Evolutionary conservation across 2,329 filamentous ascomycete species (phyloP).

Genomic region (Amphichorda felina): DNA sequence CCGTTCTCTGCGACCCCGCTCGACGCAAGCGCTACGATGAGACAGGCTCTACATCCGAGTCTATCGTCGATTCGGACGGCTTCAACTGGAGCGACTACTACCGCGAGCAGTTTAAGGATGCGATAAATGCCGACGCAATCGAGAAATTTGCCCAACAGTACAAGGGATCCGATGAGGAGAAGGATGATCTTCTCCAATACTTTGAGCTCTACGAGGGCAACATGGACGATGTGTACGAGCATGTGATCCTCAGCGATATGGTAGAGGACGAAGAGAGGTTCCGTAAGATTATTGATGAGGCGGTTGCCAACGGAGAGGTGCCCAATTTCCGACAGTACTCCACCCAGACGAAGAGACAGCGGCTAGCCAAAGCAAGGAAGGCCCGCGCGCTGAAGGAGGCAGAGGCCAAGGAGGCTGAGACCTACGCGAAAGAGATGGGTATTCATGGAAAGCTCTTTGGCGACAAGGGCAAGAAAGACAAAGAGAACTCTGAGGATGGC

Average conservation of each 20-base stretch:
- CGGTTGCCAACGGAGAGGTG: constrained; percentile 60
- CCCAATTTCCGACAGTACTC: constrained; percentile 56
- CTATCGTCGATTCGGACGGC: constrained; percentile 61
- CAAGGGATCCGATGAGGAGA: constrained; percentile 79
- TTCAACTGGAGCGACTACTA: constrained; percentile 93
- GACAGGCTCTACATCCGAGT: constrained; percentile 81
- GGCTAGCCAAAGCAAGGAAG: constrained; percentile 43
- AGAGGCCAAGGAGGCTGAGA: constrained; percentile 63
- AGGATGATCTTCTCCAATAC: constrained; percentile 60
- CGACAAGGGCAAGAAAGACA: constrained; percentile 25
- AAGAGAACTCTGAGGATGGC: constrained; percentile 32
- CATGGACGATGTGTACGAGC: constrained; percentile 66
- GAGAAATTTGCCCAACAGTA: constrained; percentile 66
- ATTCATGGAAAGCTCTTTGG: constrained; percentile 59
- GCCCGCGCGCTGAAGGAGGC: constrained; percentile 34
- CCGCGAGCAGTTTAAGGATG: constrained; percentile 66
- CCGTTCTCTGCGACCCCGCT: constrained; percentile 72
- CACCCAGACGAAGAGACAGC: constrained; percentile 57
- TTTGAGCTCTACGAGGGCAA: constrained; percentile 65
- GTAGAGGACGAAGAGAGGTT: constrained; percentile 80
- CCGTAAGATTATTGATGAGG: constrained; percentile 65
- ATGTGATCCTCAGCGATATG: constrained; percentile 78
- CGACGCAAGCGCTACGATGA: constrained; percentile 79
- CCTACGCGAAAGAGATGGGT: constrained; percentile 63
- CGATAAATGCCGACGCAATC: constrained; percentile 65